Base-by-base conservation (phyloP, 2,329 filamentous ascomycete genomes). In the Cadophora gregata region DNA sequence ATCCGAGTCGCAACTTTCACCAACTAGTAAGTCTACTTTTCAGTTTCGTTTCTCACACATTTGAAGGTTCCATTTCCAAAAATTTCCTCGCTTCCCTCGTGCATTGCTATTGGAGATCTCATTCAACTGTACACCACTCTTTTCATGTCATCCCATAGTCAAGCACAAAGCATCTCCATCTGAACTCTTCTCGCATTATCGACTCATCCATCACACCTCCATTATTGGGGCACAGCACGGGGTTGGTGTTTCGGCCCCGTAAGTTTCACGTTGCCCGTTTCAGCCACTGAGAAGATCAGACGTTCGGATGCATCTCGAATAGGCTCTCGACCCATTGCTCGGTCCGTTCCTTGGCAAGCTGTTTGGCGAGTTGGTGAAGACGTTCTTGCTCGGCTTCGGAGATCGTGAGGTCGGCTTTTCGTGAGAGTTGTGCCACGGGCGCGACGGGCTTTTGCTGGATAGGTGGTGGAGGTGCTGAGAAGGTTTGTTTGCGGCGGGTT, bases 231-330 rank as follows among this genome's bases (percentile, higher is more conserved):
- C 48, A 51, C 8, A 53, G 14, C 24, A 31, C 50, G 50, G 50
- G 25, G 50, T 29, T 31, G 50, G 50, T 19, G 50, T 53, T 53
- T 53, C 50, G 27, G 27, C 50, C 50, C 50, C 50, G 50, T 27
- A 29, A 29, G 50, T n/a, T 56, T 56, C 53, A 21, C 53, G 31
- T 14, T 38, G n/a, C 31, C 53, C 10, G 53, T 38, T 38, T 58
- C 53, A 58, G 53, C 53, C 48, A 58, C 53, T 21, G 29, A 53
- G 53, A 9, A 58, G 33, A 58, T 58, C 53, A 58, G 53, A 58
- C 53, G 53, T 58, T 58, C 53, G 53, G 53, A 14, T 36, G 29
- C 53, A 58, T n/a, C 53, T 58, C 53, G 53, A 58, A 58, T 10
- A 58, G 53, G 19, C 31, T 36, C 53, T 58, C 53, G 53, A 58